These are phyloP conservation scores for Tetrapisispora iriomotensis DNA, from an alignment of 805 yeast species.

Conservation along the genomic window DNA sequence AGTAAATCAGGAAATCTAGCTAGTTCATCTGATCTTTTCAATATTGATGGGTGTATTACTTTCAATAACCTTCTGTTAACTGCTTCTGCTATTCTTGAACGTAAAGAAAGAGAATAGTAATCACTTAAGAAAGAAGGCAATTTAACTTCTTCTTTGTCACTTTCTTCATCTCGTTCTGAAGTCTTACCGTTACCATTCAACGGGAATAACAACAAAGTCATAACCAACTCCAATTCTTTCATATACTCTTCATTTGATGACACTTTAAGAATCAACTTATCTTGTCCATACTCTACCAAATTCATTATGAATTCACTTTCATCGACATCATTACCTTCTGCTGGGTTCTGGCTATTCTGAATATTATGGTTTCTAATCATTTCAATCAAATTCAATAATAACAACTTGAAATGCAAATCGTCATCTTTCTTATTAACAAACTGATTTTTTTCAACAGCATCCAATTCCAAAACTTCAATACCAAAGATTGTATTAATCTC, in stretches of 20 bases:
- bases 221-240: slow-evolving; percentile 67
- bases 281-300: slow-evolving; percentile 50
- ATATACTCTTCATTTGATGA: slow-evolving; percentile 49
- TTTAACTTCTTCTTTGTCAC: slow-evolving; percentile 26
- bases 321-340: slow-evolving; percentile 13
- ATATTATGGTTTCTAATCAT: slow-evolving; percentile 46
- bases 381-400: slow-evolving; percentile 69
- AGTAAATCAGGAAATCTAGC: slow-evolving; percentile 11
- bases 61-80: slow-evolving; percentile 46
- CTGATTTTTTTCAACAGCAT: too few species aligned
- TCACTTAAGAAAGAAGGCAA: slow-evolving; percentile 47
- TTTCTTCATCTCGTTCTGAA: neutral
- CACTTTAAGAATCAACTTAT: slow-evolving; percentile 52
- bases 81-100: slow-evolving; percentile 56
- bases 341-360: slow-evolving; percentile 15
- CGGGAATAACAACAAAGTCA: slow-evolving; percentile 63
- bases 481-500: slow-evolving; percentile 26
- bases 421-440: neutral
- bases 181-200: slow-evolving; percentile 12
- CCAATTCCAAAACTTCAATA: slow-evolving; percentile 16
- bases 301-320: slow-evolving; percentile 43
- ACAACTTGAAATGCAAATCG: slow-evolving; percentile 62
- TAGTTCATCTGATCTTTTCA: neutral
- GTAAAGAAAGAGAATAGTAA: slow-evolving; percentile 48
- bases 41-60: slow-evolving; percentile 13